Conservation (phyloP, 208 protist genomes). For the Angomonas ambiguus region DNA sequence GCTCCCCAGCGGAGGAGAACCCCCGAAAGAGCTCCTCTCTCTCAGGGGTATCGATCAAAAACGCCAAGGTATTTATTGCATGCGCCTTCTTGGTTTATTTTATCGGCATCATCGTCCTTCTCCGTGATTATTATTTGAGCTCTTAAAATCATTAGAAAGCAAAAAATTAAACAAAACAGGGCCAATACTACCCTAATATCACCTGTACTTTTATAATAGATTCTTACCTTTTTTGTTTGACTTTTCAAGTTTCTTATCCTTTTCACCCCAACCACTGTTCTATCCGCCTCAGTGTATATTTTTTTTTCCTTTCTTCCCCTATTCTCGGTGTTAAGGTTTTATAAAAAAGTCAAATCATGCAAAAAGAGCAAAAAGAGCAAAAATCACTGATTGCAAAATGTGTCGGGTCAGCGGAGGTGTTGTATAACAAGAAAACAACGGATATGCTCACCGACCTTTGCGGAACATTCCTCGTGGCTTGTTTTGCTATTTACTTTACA, state of each 20-base stretch:
- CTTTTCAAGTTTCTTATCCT: conserved; percentile 13
- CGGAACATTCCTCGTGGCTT: conserved; percentile 61
- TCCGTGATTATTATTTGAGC: too few relatives aligned
- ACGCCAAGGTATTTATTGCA: background rate
- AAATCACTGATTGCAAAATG: conserved; percentile 29
- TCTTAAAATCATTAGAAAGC: conserved; percentile 1
- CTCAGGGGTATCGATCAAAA: background rate
- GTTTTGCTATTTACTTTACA: conserved; percentile 78
- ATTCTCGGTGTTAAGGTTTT: conserved; percentile 13
- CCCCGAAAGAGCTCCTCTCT: background rate
- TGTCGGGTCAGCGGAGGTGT: conserved; percentile 51
- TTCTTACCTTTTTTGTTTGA: conserved; percentile 7
- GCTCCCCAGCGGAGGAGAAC: background rate
- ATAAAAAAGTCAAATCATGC: background rate
- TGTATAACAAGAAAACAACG: conserved; percentile 57
- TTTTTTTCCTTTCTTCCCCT: conserved; percentile 11
- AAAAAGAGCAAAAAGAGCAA: conserved; percentile 4
- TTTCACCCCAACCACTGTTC: conserved; percentile 4
- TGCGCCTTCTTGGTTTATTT: background rate
- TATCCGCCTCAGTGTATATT: background rate
- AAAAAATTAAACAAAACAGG: conserved; percentile 5
- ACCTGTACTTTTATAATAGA: background rate
- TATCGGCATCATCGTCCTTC: background rate
- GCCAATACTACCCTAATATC: too few relatives aligned
- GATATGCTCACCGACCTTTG: conserved; percentile 61